Evolutionary conservation across 805 yeast genomes (phyloP).

Genomic region (Candida anglica): DNA sequence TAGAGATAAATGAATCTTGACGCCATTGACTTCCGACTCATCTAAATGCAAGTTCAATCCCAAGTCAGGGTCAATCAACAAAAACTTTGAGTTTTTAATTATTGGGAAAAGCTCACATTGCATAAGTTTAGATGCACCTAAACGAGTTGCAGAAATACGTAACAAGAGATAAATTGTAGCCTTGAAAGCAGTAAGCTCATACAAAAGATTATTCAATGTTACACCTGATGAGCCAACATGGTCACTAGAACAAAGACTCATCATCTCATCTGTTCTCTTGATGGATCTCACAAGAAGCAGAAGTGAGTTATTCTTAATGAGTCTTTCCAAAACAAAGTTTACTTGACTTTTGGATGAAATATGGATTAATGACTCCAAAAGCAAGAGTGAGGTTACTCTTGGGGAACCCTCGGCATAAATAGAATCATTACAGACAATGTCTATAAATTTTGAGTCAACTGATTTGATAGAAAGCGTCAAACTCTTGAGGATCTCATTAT

Average conservation of each 20-base stretch:
- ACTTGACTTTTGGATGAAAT: slow-evolving; percentile 48
- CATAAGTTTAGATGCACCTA: slow-evolving; percentile 73
- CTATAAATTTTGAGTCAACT: slow-evolving; percentile 57
- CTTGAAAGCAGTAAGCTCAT: slow-evolving; percentile 76
- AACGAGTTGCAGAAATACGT: slow-evolving; percentile 69
- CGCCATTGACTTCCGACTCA: slow-evolving; percentile 19
- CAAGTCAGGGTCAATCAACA: slow-evolving; percentile 73
- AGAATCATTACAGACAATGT: slow-evolving; percentile 71
- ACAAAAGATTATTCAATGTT: slow-evolving; percentile 52
- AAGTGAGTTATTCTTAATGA: slow-evolving; percentile 65
- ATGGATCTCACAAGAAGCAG: slow-evolving; percentile 62
- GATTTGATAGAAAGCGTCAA: slow-evolving; percentile 53
- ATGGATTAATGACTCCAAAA: slow-evolving; percentile 65
- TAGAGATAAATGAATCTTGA: slow-evolving; percentile 44
- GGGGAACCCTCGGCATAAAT: slow-evolving; percentile 74
- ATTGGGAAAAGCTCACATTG: slow-evolving; percentile 70
- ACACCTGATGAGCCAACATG: slow-evolving; percentile 23
- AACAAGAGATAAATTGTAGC: slow-evolving; percentile 65
- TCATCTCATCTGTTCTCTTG: slow-evolving; percentile 63
- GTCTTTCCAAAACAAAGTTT: slow-evolving; percentile 53
- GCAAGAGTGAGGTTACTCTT: slow-evolving; percentile 69
- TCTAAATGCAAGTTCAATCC: slow-evolving; percentile 56
- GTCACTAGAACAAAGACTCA: slow-evolving; percentile 30
- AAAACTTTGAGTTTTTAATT: slow-evolving; percentile 52
- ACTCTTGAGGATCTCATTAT: slow-evolving; percentile 40